Base-by-base conservation (phyloP, 441 rosid genomes). In the Bruguiera hainesii region DNA sequence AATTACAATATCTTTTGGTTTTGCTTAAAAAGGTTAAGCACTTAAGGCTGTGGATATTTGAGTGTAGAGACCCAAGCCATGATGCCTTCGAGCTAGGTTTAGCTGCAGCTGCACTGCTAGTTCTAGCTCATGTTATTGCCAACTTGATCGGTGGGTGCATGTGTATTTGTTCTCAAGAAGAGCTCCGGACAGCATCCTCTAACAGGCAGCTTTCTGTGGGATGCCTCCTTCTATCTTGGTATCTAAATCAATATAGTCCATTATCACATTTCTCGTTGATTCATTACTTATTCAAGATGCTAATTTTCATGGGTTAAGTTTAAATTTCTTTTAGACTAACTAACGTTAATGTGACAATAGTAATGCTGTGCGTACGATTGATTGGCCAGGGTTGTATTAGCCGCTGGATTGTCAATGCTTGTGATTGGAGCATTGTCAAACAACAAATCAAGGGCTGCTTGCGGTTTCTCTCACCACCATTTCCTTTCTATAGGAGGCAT, bases 391-490 rank as follows among this genome's bases (percentile, higher is more conserved):
- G 67, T 94, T 26, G 77, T 88, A 76, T 79, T 91, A 50, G 96
- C 92, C 42, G 76, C 81, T 53, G 97, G 97, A 70, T 75, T 88
- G 48, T 81, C 91, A 13, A 56, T 69, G 79, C 70, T 91, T 82
- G 96, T 84, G 82, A 87, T 87, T 19, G 97, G 99, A 21, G 81
- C 86, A n/a, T 46, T 85, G 79, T 72, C 91, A 26, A 94, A 91
- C 82, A 71, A 81, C 71, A 91, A 88, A 76, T 86, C 94, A 60
- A 87, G 81, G 73, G 76, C 77, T 29, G 89, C 98, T 19, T 91
- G 97, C 69, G 97, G 99, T 23, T 80, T 88, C 80, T 66, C 90
- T 73, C 91, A 94, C 78, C 99, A 84, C 65, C 97, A 87, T 81
- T 85, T 84, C 66, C 82, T 94, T 31, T 87, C 97, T 4, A 84